Evolutionary conservation across 805 yeast genomes (phyloP).

Genomic region (Saccharomyces cerevisiae): DNA sequence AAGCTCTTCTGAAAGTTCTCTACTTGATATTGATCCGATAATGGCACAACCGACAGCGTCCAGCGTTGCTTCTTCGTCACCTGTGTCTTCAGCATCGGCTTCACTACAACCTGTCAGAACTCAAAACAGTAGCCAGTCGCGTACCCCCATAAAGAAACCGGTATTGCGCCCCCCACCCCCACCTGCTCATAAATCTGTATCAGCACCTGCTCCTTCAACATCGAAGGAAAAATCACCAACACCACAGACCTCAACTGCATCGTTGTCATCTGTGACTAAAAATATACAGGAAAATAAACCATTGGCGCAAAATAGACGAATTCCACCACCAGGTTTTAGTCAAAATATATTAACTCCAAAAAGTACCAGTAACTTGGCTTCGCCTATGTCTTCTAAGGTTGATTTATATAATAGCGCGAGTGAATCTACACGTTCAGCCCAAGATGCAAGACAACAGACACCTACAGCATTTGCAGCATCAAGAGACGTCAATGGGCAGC

Average conservation of each 20-base stretch:
- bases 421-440: neutral
- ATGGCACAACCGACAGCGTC: slow-evolving; percentile 1
- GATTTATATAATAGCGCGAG: neutral
- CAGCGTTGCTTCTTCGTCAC: slow-evolving; percentile 1
- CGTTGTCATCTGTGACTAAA: slow-evolving; percentile 16
- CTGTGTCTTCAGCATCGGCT: slow-evolving; percentile 2
- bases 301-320: neutral
- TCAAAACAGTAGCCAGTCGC: neutral
- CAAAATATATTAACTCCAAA: slow-evolving; percentile 31
- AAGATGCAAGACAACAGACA: neutral
- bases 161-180: slow-evolving; percentile 16
- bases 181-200: slow-evolving; percentile 7
- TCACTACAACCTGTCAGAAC: slow-evolving; percentile 6
- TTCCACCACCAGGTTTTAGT: slow-evolving; percentile 34
- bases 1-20: neutral
- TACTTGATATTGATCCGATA: slow-evolving; percentile 10
- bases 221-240: neutral
- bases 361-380: slow-evolving; percentile 8
- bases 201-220: slow-evolving; percentile 6
- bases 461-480: neutral
- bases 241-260: slow-evolving; percentile 6
- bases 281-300: neutral
- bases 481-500: neutral
- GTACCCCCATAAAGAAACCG: slow-evolving; percentile 3
- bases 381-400: neutral